Base-by-base conservation (phyloP, 1,284 basidiomycete species). In the Kwoniella shivajii region DNA sequence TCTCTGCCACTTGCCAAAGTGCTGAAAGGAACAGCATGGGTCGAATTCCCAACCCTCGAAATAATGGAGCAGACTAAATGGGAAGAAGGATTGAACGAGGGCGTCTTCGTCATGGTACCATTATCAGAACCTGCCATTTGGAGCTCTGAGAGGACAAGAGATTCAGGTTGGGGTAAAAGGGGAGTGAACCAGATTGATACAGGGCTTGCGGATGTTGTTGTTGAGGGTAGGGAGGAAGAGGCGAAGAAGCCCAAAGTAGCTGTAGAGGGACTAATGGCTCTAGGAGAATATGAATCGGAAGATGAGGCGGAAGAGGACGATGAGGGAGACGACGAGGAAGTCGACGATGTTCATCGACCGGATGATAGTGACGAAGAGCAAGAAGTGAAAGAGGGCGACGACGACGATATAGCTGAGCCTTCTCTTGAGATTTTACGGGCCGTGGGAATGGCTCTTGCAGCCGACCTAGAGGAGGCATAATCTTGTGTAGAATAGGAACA, bases 41-140 rank as follows among this genome's bases (percentile, higher is more conserved):
- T 88, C 41, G 91, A 93, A 74, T 92, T 85, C 67, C 90, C 91
- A 3, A 85, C 85, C 0, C 84, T 94, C 39, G 85, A 89, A 48
- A 76, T 93, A 4, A 86, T 84, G 79, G 82, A 86, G 47, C 82
- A 84, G 46, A 78, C 72, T 9, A 76, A 78, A 16, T 91, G 90
- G 77, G 75, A 75, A 5, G 84, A 84, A 6, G 79, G 77, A 10
- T 66, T 88, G 33, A 78, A 51, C 26, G 38, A 54, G 1, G 67
- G 70, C 10, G 54, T 53, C 7, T 51, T 63, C 6, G 55, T 83
- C 2, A 65, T 78, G 14, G 71, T 84, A 44, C 62, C 64, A 5
- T 49, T 64, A 13, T 77, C 68, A 14, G 60, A 68, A 24, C 66
- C 61, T 33, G 75, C 36, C 39, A 52, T 31, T 41, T 80, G 7